Evolutionary conservation across 1,139 yeast genomes (phyloP).

Genomic region (Kurtzmaniella quercitrusa): DNA sequence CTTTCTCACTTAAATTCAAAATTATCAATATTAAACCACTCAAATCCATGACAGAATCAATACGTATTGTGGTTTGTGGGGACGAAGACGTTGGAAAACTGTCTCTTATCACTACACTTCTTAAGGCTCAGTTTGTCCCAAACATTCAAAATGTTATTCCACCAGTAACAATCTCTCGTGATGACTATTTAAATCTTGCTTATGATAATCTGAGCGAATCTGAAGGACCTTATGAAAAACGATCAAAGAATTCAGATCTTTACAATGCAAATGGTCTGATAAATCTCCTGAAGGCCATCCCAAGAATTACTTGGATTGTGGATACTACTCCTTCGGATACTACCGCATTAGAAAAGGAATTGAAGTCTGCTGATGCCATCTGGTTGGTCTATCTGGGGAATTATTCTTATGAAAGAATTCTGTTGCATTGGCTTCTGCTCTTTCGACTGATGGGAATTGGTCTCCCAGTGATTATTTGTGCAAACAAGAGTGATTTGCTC

Average conservation of each 20-base stretch:
- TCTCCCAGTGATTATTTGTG: slow-evolving; percentile 84
- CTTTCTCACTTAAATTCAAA: too few species aligned
- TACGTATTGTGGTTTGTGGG: slow-evolving; percentile 89
- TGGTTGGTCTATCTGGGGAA: slow-evolving; percentile 93
- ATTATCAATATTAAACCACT: too few species aligned
- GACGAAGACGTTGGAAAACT: slow-evolving; percentile 91
- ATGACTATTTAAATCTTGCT: slow-evolving; percentile 33
- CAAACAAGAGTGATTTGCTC: slow-evolving; percentile 67
- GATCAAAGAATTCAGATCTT: slow-evolving; percentile 7
- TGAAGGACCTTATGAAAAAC: background rate
- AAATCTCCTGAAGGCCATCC: slow-evolving; percentile 44
- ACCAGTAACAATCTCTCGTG: slow-evolving; percentile 63
- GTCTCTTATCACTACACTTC: slow-evolving; percentile 68
- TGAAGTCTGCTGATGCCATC: slow-evolving; percentile 83
- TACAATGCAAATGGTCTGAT: slow-evolving; percentile 8
- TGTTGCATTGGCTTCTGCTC: slow-evolving; percentile 91
- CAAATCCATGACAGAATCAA: slow-evolving; percentile 28
- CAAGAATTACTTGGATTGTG: slow-evolving; percentile 65
- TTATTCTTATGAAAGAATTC: slow-evolving; percentile 86
- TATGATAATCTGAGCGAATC: slow-evolving; percentile 16
- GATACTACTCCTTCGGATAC: slow-evolving; percentile 77
- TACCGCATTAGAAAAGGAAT: slow-evolving; percentile 59
- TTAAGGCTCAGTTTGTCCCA: slow-evolving; percentile 75
- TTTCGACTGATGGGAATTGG: slow-evolving; percentile 91
- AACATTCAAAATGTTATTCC: slow-evolving; percentile 76